Conservation (phyloP, 108 stramenopile species). For the Conticribra guillardii region DNA sequence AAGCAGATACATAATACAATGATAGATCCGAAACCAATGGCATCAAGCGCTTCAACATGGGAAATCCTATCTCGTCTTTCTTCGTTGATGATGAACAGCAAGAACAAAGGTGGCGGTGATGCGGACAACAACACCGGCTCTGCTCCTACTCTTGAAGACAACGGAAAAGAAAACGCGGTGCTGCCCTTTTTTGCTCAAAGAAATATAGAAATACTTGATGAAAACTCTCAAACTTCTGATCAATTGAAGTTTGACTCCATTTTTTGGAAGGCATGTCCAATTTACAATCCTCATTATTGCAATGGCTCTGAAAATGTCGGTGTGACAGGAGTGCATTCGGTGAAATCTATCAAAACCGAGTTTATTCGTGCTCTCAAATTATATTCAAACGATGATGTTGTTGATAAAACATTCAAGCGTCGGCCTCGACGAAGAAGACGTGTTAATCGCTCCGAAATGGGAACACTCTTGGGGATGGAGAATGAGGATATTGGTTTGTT, state of each 20-base stretch:
- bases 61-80: conserved; percentile 28
- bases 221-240: background rate
- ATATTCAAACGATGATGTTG: conserved; percentile 2
- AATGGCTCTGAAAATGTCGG: too few species aligned
- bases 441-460: background rate
- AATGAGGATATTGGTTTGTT: background rate
- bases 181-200: conserved; percentile 19
- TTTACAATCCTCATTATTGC: conserved; percentile 1
- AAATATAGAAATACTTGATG: background rate
- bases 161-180: too few species aligned
- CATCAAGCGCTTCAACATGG: too few species aligned
- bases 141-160: too few species aligned
- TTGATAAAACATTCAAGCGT: conserved; percentile 1
- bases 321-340: too few species aligned
- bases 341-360: background rate
- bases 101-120: background rate
- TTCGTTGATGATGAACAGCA: too few species aligned
- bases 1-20: too few species aligned
- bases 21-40: too few species aligned
- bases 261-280: background rate
- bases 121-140: background rate
- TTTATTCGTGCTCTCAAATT: background rate
- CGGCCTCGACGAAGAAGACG: conserved; percentile 25
- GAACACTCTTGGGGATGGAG: background rate
- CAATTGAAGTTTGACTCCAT: background rate